Evolutionary conservation across 2,329 filamentous ascomycete species (phyloP), one percentile per base, ranked within the genome.

Genomic region (Fusarium heterosporum): DNA sequence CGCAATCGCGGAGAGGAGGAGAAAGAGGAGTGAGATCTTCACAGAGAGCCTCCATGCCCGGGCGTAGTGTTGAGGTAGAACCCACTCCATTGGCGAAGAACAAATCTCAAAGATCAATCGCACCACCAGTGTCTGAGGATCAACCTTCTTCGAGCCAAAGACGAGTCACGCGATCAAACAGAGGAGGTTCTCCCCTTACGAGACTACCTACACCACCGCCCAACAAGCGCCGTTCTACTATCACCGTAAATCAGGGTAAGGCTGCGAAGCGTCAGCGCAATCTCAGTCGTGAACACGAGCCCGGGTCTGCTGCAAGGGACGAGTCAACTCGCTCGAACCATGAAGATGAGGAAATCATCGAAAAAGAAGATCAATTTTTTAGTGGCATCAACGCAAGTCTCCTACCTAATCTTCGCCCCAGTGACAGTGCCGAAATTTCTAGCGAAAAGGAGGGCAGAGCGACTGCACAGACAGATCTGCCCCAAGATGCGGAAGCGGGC

Each of bases 301-400:
- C 25, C 14, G 32, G 39, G 25, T 29, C 19, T 58, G 28, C 13
- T 29, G 40, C 22, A 29, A 40, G 36, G 36, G 39, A 47, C 22
- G 47, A 22, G 25, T 38, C 52, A n/a, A 8, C 29, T 22, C 40
- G 17, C 26, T 32, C 39, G 19, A 39, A 42, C 10, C 55, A 59
- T 22, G 32, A 48, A 9, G 25, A 36, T 14, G 41, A 38, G 19
- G 49, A 53, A n/a, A 36, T 47, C 9, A 36, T 9, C 13, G 48
- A 63, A n/a, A 55, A 68, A 7, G 64, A 71, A 12, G 56, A 66
- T 6, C 30, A 47, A 9, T 63, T 73, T 22, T 53, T 52, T 9
- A 30, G 63, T 13, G 45, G 29, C 1, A 64, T 73, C 46, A 73
- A 73, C 19, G 41, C 52, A 19, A 54, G 7, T 25, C 42, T 67